Conservation (phyloP, 441 rosid genomes). For the Erysimum cheiri region DNA sequence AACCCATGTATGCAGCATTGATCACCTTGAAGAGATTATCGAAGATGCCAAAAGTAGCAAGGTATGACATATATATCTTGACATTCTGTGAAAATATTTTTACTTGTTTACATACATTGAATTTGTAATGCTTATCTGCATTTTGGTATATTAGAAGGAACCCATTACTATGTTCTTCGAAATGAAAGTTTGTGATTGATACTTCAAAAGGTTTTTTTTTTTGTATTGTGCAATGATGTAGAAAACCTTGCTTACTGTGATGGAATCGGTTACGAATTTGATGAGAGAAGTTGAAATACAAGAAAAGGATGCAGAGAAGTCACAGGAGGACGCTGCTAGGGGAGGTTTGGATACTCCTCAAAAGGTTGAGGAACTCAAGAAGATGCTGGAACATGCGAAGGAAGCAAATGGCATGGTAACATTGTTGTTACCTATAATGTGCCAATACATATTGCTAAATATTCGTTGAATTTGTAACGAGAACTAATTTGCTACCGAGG, state of each 20-base stretch:
- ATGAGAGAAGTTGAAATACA: slow-evolving; percentile 74
- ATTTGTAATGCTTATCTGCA: slow-evolving; percentile 8
- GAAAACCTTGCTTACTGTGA: slow-evolving; percentile 69
- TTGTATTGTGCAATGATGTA: slow-evolving; percentile 45
- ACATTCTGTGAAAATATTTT: too few relatives aligned
- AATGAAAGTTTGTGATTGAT: slow-evolving; percentile 1
- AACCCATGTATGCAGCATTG: slow-evolving; percentile 50
- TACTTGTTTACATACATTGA: not conserved
- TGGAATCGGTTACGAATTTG: slow-evolving; percentile 67
- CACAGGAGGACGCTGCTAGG: slow-evolving; percentile 71
- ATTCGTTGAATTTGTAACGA: not conserved
- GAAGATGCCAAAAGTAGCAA: slow-evolving; percentile 80
- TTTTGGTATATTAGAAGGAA: not conserved
- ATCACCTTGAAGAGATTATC: slow-evolving; percentile 65
- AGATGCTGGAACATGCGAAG: slow-evolving; percentile 64
- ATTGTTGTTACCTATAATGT: not conserved
- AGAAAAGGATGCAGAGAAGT: slow-evolving; percentile 69
- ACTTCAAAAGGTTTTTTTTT: not conserved
- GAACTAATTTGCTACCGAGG: slow-evolving; percentile 28
- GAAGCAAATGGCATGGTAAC: slow-evolving; percentile 80
- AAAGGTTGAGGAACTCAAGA: slow-evolving; percentile 68
- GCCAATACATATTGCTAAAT: not conserved
- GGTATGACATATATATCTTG: slow-evolving; percentile 50
- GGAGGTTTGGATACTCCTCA: slow-evolving; percentile 61
- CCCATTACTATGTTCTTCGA: not conserved